Evolutionary conservation across 78 protist species (phyloP), one percentile per base, ranked within the genome.

Genomic region (Cavenderia fasciculata): DNA sequence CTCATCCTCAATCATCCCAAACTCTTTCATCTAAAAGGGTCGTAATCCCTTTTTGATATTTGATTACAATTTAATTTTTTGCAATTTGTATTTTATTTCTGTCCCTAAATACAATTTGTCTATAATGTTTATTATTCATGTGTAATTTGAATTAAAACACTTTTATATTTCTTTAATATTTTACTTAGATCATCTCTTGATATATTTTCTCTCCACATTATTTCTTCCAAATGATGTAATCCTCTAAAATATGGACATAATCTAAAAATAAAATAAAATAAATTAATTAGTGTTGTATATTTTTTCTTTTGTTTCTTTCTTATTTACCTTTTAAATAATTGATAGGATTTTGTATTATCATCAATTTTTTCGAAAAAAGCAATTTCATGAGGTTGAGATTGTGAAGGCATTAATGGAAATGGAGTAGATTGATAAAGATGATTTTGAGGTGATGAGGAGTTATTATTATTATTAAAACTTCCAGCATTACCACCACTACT

Each of bases 151-250:
- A 90, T 46, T 41, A 90, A 71, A 29, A 90, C 59, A 59, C 56
- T 90, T 40, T 78, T 79, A 31, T 90, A 90, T 51, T 78, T 90
- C 29, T 79, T 71, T 46, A 90, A 31, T 21, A 90, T 72, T 59
- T 78, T 75, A 7, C 59, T 78, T 25, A 90, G 43, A 54, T 90
- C 90, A 31, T 90, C 88, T 44, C 94, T 57, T 11, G 88, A 78
- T 19, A 90, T 78, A 57, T 90, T 90, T 34, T 74, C 86, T 63
- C 94, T 51, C 88, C 84, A 90, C 94, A 90, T 90, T 6, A 90
- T 90, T 54, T 90, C 94, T 27, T 90, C 94, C n/a, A 90, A 33
- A 57, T 90, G 94, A 51, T 90, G 94, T 29, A 68, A 74, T 21
- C 94, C 94, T 41, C 94, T 69, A 43, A 90, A 90, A 49, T 90